Evolutionary conservation across 306 rosid species (phyloP).

Genomic region (Mimosa bimucronata): DNA sequence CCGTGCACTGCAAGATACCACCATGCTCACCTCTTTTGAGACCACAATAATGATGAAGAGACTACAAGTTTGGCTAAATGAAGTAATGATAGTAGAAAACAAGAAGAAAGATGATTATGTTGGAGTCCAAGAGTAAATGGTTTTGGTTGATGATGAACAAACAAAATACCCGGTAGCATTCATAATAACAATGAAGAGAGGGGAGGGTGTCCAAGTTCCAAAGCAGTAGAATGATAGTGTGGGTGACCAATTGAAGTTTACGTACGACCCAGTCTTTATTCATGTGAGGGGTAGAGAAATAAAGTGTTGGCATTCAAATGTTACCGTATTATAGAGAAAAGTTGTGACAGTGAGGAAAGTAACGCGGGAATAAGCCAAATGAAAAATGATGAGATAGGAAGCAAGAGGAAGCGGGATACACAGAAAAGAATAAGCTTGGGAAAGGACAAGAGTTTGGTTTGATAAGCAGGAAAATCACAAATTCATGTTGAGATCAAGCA

Average conservation of each 20-base stretch:
- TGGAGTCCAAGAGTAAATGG: background rate
- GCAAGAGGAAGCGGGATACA: background rate
- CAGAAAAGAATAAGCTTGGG: background rate
- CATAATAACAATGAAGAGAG: background rate
- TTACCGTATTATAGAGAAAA: background rate
- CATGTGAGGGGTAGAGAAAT: background rate
- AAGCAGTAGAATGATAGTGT: constrained; percentile 20
- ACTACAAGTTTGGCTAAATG: constrained; percentile 19
- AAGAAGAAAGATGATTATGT: background rate
- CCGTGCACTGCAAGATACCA: background rate
- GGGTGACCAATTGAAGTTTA: background rate
- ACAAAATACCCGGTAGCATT: background rate
- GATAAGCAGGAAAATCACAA: background rate
- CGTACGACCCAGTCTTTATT: background rate
- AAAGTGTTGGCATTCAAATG: background rate
- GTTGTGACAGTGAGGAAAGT: background rate
- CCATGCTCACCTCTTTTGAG: constrained; percentile 13
- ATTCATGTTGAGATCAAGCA: background rate
- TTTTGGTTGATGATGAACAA: background rate
- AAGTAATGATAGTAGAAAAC: background rate
- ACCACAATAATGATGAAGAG: background rate
- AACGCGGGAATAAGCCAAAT: background rate
- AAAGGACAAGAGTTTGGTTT: background rate
- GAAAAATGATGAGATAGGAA: background rate
- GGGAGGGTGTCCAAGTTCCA: background rate